Evolutionary conservation across 768 basidiomycete genomes (phyloP).

Genomic region (Boletus fagicola): DNA sequence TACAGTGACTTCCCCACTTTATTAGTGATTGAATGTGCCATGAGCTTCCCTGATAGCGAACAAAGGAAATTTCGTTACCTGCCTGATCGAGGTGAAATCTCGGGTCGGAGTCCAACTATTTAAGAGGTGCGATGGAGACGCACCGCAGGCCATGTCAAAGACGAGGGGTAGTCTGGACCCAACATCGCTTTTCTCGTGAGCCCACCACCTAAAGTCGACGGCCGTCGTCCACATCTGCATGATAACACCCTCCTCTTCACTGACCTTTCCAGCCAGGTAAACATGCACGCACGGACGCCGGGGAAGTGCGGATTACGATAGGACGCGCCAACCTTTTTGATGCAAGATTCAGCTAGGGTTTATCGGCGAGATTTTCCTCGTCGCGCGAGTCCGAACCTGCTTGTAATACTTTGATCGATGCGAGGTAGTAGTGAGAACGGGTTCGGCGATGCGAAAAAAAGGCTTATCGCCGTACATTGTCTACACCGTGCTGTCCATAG

Average conservation of each 20-base stretch:
- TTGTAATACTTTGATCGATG: constrained; percentile 26
- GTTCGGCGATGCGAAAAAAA: neutral
- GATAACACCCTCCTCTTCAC: neutral
- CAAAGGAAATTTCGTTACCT: constrained; percentile 16
- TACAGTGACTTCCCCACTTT: constrained; percentile 63
- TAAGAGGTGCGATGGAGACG: neutral
- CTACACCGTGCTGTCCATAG: constrained; percentile 55
- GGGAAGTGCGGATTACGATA: constrained; percentile 76
- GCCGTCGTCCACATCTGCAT: constrained; percentile 14
- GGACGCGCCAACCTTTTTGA: constrained; percentile 51
- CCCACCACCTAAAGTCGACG: constrained; percentile 24
- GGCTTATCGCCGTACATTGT: constrained; percentile 41
- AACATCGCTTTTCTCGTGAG: constrained; percentile 11
- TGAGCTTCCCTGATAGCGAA: constrained; percentile 25
- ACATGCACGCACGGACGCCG: constrained; percentile 55
- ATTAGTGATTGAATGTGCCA: neutral
- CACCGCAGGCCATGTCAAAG: constrained; percentile 33
- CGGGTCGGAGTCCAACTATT: neutral
- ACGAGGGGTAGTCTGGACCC: constrained; percentile 21
- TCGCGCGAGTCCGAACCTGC: constrained; percentile 19
- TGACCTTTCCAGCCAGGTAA: constrained; percentile 52
- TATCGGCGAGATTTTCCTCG: neutral
- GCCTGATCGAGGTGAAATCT: constrained; percentile 13
- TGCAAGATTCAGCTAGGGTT: neutral
- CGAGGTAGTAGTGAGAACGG: constrained; percentile 6